These are phyloP conservation scores for Termitomyces eurrhizus DNA, from an alignment of 768 basidiomycete species.

Conservation along the genomic window DNA sequence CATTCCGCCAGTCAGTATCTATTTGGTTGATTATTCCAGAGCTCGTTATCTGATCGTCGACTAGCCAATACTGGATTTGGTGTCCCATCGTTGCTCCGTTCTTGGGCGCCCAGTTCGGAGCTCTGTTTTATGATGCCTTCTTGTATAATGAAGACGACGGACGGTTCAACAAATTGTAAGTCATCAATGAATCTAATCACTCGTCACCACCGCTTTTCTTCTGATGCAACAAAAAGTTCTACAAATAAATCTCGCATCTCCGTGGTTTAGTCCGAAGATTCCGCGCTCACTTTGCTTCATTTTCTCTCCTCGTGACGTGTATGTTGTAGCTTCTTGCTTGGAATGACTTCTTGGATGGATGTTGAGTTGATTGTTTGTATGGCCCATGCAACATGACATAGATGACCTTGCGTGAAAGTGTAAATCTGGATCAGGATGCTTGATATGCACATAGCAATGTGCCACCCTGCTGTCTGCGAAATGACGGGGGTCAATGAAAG, in stretches of 20 bases:
- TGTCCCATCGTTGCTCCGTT: conserved; percentile 61
- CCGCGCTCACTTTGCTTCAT: background rate
- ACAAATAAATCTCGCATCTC: background rate
- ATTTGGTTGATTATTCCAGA: background rate
- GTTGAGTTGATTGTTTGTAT: background rate
- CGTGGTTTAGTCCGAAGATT: background rate
- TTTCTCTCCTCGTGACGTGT: background rate
- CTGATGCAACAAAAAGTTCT: background rate
- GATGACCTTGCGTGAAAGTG: background rate
- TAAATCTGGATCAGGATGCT: too few species aligned
- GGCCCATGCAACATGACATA: background rate
- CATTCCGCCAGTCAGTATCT: conserved; percentile 37
- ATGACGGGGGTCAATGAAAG: background rate
- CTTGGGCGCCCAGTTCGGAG: conserved; percentile 55
- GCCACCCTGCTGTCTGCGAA: background rate
- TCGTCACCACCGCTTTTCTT: background rate
- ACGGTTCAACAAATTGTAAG: conserved; percentile 45
- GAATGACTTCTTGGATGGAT: background rate
- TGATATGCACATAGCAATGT: background rate
- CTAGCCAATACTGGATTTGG: conserved; percentile 70
- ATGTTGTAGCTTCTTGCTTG: background rate
- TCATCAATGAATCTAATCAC: conserved; percentile 2
- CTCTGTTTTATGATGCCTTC: conserved; percentile 57
- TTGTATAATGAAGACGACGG: conserved; percentile 57
- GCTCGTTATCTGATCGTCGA: conserved; percentile 6